phyloP scores from a whole-genome alignment of 495 filamentous ascomycete species.

The Endocarpon pusillum region DNA sequence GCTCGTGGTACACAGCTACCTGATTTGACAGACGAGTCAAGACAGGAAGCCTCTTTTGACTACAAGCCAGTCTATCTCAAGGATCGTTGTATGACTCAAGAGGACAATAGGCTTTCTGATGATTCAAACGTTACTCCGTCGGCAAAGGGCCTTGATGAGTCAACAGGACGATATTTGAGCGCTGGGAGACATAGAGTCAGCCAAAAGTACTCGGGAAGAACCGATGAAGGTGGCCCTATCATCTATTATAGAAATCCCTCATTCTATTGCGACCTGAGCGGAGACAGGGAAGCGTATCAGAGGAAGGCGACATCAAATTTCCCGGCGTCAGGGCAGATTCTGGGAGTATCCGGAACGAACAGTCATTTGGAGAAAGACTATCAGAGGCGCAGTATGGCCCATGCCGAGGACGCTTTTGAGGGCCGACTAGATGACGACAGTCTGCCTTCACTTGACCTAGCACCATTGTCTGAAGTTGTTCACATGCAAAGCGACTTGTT shows the following conservation, averaged over 20 bases:
- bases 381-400: no score
- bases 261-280: slow-evolving; percentile 63
- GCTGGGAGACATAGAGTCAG: no score
- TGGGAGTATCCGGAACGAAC: no score
- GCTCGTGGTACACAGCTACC: not conserved
- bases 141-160: slow-evolving; percentile 22
- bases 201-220: slow-evolving; percentile 11
- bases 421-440: no score
- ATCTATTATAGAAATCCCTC: slow-evolving; percentile 60
- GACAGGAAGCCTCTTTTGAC: slow-evolving; percentile 37
- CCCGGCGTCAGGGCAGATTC: no score
- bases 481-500: slow-evolving; percentile 14
- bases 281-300: slow-evolving; percentile 18
- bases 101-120: slow-evolving; percentile 23
- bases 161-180: slow-evolving; percentile 17
- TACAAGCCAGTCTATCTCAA: slow-evolving; percentile 45
- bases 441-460: no score
- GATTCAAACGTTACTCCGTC: slow-evolving; percentile 18
- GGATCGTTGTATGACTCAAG: slow-evolving; percentile 22
- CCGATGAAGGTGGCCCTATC: slow-evolving; percentile 48
- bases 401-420: no score
- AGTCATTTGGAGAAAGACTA: no score
- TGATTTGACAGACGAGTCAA: no score
- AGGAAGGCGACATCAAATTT: no score
- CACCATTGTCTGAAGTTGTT: no score